Base-by-base conservation (phyloP, 2,329 filamentous ascomycete species). In the Phaeosphaeria sp. region DNA sequence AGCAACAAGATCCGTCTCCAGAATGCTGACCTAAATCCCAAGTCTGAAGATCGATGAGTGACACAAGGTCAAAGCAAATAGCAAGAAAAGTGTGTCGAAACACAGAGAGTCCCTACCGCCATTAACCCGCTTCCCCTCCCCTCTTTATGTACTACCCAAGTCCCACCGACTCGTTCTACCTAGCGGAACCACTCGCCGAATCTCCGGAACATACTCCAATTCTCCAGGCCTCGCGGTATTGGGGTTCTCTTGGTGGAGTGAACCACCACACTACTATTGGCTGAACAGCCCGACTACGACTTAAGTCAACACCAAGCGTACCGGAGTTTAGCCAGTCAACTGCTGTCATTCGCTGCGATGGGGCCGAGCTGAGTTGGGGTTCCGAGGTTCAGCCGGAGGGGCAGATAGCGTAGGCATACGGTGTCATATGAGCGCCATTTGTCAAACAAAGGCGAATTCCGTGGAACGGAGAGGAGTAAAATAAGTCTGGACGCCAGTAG, bases 291-390 rank as follows among this genome's bases (percentile, higher is more conserved):
- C 42, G 49, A 46, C 57, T 54, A 57, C 53, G 55, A 42, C 9
- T 47, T 22, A 44, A 58, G 54, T 44, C 46, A 46, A 13, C 27
- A 33, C 17, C 21, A 55, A 57, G 49, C 11, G 41, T 49, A 33
- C 67, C 67, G 67, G 62, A 41, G 63, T 66, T 68, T 43, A 66
- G 44, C 62, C 66, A 59, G 43, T 46, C 56, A 46, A 46, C 23
- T 33, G 50, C 33, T 42, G 39, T 54, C 50, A 61, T 62, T 62
- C 55, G 56, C 30, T 52, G 39, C 46, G 47, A 22, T 42, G 48
- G 21, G 54, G 36, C 39, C 41, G 46, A 25, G 20, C 23, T 42
- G 25, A 36, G 43, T 21, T 7, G 46, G 21, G 23, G 27, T 33
- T 43, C 55, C 56, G 56, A 52, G 44, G 48, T 49, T 55, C 52